Base-by-base conservation (phyloP, 2,329 filamentous ascomycete species). In the Thyridium curvatum region DNA sequence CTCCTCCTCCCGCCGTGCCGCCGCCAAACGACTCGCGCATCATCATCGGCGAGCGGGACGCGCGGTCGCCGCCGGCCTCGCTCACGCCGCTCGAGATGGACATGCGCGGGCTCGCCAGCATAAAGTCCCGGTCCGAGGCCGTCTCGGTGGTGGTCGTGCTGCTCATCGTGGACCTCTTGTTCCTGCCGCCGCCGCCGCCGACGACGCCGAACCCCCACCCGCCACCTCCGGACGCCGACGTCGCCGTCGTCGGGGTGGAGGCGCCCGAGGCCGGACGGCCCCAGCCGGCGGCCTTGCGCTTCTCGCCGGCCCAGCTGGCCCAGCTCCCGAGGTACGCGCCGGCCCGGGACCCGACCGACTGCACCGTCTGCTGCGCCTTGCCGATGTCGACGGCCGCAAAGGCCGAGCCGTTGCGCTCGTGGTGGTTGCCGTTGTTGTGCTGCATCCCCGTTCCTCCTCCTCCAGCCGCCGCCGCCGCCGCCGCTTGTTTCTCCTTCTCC, bases 291-390 rank as follows among this genome's bases (percentile, higher is more conserved):
- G 60, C 65, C 53, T 82, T 85, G 46, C 82, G 72, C 65, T 90
- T 91, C 64, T 93, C 85, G 36, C 81, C 81, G 2, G 81, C 79
- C 81, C 81, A 85, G 0, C 69, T 62, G 2, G 80, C 77, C 81
- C 81, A 85, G 49, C 79, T 82, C 30, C 77, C 79, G 49, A 84
- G 72, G 55, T 83, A 84, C 4, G 79, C 70, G 32, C 77, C 71
- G 2, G 79, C 79, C 50, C 73, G 76, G 38, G 64, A 62, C 12
- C 75, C 68, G 9, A 77, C 71, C 0, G 70, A 64, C 50, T 68
- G 66, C 26, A 61, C 62, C 2, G 68, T 61, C 37, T 69, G 64
- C 42, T 69, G 68, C 2, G 69, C 53, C 44, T 69, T 73, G 46
- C 53, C 51, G 18, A 64, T 39, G 35, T 71, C 67, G 5, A 54